Base-by-base conservation (phyloP, 176 grass and related monocot genomes). In the Avena eriantha region DNA sequence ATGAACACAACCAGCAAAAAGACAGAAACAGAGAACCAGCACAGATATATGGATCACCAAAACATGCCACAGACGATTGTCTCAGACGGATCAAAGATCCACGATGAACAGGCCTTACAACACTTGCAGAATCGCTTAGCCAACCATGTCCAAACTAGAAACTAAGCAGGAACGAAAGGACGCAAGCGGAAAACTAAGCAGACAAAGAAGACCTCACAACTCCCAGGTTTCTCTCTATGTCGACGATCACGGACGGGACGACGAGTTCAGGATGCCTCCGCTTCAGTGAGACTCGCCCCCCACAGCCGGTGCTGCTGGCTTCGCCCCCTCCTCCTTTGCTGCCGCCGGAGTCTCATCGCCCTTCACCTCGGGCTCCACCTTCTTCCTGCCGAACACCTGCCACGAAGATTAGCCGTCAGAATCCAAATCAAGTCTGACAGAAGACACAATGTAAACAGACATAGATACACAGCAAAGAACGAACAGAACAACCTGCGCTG, bases 281-380 rank as follows among this genome's bases (percentile, higher is more conserved):
- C 82, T 67, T 80, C 76, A 85, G 22, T 57, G 67, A 56, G 82
- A 75, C 35, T 85, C 55, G 1, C 41, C 18, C 24, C 64, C 64
- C 24, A 73, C 13, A 0, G 19, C 53, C 13, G 57, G 82, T 22
- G 33, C 76, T 61, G 41, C 76, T 46, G 58, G 45, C 68, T 79
- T 45, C 78, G 58, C 78, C 33, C 13, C 48, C 57, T 54, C 82
- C 22, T 21, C 73, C 3, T 15, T 24, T 7, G 53, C 17, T 11
- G 10, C 56, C 19, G 1, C 47, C 73, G n/a, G n/a, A 43, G 53
- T 41, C 4, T 8, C 72, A 51, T 83, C 73, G 29, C 54, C 65
- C 66, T 89, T 89, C 7, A 24, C 79, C 79, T 65, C 83, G 29
- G 79, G 72, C 39, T 86, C 84, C 2, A 90, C 88, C 79, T 78